Percentiles rank a stretch among this genome's conserved stretches.
Conservation (phyloP, 768 basidiomycete genomes). For the Trametes punicea region DNA sequence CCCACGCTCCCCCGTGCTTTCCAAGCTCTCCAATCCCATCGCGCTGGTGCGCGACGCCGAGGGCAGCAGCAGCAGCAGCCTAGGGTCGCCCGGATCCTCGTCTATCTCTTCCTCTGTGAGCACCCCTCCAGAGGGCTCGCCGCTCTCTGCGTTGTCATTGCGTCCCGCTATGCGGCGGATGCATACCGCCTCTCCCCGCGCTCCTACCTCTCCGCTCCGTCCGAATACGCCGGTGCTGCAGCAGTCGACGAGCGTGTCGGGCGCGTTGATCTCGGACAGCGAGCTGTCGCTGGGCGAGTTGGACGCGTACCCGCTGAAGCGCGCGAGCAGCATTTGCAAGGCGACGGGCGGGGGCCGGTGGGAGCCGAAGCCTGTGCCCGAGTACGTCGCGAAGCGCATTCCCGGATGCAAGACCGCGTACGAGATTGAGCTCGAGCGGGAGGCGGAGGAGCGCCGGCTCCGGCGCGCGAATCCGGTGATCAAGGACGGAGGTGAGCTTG, state of each 20-base stretch:
- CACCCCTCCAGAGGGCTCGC: slow-evolving; percentile 29
- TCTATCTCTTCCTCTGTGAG: slow-evolving; percentile 32
- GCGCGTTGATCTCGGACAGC: slow-evolving; percentile 11
- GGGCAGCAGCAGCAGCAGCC: background rate
- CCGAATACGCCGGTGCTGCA: slow-evolving; percentile 26
- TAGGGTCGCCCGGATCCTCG: slow-evolving; percentile 22
- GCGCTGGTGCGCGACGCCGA: slow-evolving; percentile 15
- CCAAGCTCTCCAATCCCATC: slow-evolving; percentile 14
- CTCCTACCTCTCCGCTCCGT: slow-evolving; percentile 29
- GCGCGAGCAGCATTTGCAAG: slow-evolving; percentile 68
- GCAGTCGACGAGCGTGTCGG: background rate
- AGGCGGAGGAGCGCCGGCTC: slow-evolving; percentile 51
- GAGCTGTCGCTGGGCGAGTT: slow-evolving; percentile 49
- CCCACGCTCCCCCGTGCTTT: slow-evolving; percentile 40
- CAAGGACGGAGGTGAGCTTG: slow-evolving; percentile 49
- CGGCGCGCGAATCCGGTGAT: slow-evolving; percentile 62
- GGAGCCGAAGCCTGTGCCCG: slow-evolving; percentile 58
- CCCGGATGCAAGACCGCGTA: slow-evolving; percentile 66
- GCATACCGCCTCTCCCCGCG: slow-evolving; percentile 34
- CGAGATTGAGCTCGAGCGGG: slow-evolving; percentile 67
- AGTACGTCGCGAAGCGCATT: slow-evolving; percentile 45
- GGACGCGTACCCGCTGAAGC: slow-evolving; percentile 68
- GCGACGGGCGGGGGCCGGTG: slow-evolving; percentile 78
- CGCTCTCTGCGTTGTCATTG: slow-evolving; percentile 6
- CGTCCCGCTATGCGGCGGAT: slow-evolving; percentile 27